Evolutionary conservation across 2,329 filamentous ascomycete genomes (phyloP).

Genomic region (Hymenoscyphus salicellus): DNA sequence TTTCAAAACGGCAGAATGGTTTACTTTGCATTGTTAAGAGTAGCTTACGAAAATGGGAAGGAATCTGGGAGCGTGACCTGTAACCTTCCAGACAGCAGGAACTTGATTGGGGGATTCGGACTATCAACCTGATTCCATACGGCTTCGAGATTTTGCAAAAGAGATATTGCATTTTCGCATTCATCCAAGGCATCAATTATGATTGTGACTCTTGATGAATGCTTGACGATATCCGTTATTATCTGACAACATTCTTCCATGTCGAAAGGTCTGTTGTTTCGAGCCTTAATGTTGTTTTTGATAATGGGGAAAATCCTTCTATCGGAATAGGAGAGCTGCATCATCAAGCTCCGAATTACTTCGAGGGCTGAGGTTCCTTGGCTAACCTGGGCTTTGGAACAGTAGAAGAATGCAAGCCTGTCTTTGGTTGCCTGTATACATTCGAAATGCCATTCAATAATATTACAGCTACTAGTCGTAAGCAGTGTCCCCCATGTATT

Average conservation of each 20-base stretch:
- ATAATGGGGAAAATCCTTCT: background rate
- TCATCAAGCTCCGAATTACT: background rate
- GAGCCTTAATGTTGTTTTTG: no score
- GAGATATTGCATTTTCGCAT: background rate
- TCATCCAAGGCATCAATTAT: slow-evolving; percentile 1
- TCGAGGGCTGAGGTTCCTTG: background rate
- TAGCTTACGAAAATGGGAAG: no score
- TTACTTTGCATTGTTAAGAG: no score
- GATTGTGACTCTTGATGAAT: background rate
- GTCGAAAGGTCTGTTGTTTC: background rate
- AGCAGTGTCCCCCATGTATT: background rate
- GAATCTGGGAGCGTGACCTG: background rate
- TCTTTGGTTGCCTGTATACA: background rate
- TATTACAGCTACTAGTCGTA: background rate
- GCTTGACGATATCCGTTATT: background rate
- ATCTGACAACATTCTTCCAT: background rate
- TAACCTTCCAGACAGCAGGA: background rate
- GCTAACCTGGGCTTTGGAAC: background rate
- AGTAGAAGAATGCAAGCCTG: background rate
- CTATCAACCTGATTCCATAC: background rate
- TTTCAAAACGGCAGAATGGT: no score
- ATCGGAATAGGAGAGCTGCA: background rate
- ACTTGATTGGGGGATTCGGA: background rate
- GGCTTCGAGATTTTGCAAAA: background rate
- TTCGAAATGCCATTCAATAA: background rate